A percentile compares a stretch with the other conserved stretches of the same genome.
Conservation (phyloP, 2,329 filamentous ascomycete species). For the Blastomyces silverae region DNA sequence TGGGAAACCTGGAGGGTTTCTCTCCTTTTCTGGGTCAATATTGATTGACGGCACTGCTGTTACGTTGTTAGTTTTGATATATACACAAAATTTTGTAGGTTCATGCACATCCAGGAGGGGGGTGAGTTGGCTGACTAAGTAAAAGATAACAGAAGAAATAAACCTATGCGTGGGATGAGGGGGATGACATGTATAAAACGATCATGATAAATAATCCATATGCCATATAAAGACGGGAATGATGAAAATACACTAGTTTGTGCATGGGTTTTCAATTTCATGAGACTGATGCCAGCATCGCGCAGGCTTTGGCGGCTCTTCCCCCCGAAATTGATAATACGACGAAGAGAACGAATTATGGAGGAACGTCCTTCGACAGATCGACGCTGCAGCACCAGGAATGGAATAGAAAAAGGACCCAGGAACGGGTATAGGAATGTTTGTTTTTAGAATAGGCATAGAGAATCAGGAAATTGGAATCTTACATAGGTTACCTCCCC, state of each 20-base stretch:
- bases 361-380: neutral
- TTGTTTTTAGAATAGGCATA: neutral
- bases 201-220: neutral
- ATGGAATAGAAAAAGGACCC: too few relatives aligned
- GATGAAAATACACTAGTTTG: neutral
- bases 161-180: neutral
- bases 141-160: neutral
- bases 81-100: neutral
- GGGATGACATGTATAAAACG: neutral
- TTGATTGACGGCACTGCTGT: conserved; percentile 28
- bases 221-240: neutral
- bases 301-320: too few relatives aligned
- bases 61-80: conserved; percentile 14
- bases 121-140: neutral
- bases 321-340: neutral
- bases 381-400: too few relatives aligned
- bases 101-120: neutral
- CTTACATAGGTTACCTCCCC: conserved; percentile 20
- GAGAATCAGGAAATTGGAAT: conserved; percentile 7
- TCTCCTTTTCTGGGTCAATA: conserved; percentile 37
- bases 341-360: too few relatives aligned
- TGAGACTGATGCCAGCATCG: neutral
- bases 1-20: conserved; percentile 45
- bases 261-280: neutral
- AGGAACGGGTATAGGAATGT: neutral